Evolutionary conservation across 139 green algal species (phyloP).

Genomic region (Chlorella sp.): DNA sequence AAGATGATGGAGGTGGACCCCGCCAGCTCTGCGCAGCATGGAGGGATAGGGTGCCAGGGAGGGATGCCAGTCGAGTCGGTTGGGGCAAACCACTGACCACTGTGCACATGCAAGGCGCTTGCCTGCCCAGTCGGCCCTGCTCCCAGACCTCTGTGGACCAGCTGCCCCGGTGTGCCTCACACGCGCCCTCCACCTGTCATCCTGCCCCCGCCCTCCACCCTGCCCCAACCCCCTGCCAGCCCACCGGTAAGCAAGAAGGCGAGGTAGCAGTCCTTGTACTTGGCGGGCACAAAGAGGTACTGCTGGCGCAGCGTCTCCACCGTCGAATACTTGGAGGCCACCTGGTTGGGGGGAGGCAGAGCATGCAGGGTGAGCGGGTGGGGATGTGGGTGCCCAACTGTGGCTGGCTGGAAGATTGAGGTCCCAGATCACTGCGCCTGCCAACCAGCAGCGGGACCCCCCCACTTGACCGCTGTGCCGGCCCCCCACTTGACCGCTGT

Average conservation of each 20-base stretch:
- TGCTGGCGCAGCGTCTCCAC: constrained; percentile 98
- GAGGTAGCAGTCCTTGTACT: constrained; percentile 99
- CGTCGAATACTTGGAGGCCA: constrained; percentile 95
- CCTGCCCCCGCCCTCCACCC: neutral
- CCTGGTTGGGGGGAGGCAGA: constrained; percentile 54
- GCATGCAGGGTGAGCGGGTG: neutral
- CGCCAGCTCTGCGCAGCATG: constrained; percentile 66
- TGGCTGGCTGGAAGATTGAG: neutral
- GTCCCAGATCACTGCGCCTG: too few relatives aligned
- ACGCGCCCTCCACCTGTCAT: neutral
- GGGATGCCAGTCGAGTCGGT: neutral
- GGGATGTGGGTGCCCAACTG: too few relatives aligned
- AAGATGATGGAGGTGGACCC: constrained; percentile 89
- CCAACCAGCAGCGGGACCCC: too few relatives aligned
- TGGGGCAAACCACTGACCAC: neutral
- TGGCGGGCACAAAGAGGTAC: constrained; percentile 98
- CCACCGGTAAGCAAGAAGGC: constrained; percentile 79
- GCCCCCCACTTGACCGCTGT: too few relatives aligned
- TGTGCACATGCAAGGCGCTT: neutral
- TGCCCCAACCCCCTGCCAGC: neutral
- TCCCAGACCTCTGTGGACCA: too few relatives aligned
- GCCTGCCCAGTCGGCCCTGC: too few relatives aligned
- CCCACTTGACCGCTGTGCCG: too few relatives aligned
- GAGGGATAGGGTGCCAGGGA: neutral
- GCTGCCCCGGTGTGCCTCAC: neutral